Conservation (phyloP, 495 filamentous ascomycete genomes). For the Glarea lozoyensis region DNA sequence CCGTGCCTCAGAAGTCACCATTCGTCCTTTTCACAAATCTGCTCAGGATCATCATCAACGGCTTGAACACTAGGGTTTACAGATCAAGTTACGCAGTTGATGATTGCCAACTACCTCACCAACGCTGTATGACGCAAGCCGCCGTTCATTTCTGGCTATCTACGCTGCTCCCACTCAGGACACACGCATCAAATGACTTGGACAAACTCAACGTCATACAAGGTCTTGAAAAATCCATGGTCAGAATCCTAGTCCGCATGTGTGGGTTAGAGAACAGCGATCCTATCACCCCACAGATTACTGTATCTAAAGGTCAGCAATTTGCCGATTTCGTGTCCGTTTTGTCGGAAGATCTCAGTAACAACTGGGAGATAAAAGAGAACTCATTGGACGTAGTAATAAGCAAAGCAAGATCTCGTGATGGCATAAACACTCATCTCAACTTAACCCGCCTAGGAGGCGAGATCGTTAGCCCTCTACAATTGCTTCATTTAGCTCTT, state of each 20-base stretch:
- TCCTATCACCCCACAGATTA: neutral
- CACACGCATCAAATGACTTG: conserved; percentile 1
- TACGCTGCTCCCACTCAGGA: conserved; percentile 1
- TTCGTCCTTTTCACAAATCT: conserved; percentile 8
- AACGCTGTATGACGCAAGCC: conserved; percentile 3
- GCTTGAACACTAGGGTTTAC: neutral
- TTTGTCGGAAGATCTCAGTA: conserved; percentile 1
- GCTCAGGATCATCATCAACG: conserved; percentile 14
- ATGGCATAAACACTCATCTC: neutral
- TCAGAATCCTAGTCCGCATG: neutral
- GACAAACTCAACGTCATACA: neutral
- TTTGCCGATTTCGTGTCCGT: conserved; percentile 2
- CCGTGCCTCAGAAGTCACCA: neutral
- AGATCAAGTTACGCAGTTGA: neutral
- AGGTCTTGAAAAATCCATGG: neutral
- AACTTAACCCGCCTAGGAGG: neutral
- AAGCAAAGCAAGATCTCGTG: neutral
- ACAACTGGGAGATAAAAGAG: conserved; percentile 4
- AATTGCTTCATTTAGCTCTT: neutral
- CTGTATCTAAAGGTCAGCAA: conserved; percentile 5
- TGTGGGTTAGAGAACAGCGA: neutral
- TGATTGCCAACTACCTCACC: neutral
- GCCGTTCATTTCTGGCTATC: conserved; percentile 11
- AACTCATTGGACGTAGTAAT: neutral
- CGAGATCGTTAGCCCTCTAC: neutral